Percentiles rank a stretch among this genome's conserved stretches.
These are phyloP conservation scores for Arthrobotrys musiformis DNA, from an alignment of 2,329 filamentous ascomycete genomes.

Conservation along the genomic window DNA sequence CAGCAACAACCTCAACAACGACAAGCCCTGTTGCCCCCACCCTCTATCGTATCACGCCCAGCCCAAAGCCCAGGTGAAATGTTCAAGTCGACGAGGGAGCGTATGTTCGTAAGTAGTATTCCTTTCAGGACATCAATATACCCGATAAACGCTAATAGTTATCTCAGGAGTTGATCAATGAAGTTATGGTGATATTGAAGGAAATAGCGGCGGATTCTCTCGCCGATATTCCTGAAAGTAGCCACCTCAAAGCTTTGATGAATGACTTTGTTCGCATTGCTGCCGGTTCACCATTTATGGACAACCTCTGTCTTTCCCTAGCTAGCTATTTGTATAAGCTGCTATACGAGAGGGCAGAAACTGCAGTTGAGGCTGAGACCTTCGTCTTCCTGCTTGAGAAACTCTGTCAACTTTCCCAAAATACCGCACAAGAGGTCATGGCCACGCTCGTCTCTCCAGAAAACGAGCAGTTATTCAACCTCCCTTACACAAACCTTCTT, in stretches of 20 bases:
- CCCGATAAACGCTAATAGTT: not conserved
- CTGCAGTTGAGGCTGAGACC: conserved; percentile 71
- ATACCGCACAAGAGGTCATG: conserved; percentile 67
- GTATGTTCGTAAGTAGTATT: conserved; percentile 50
- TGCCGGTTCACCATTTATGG: conserved; percentile 66
- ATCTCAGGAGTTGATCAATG: conserved; percentile 40
- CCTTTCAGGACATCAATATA: not conserved
- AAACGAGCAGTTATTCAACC: conserved; percentile 71
- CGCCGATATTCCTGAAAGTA: conserved; percentile 41
- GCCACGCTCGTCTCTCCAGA: conserved; percentile 66
- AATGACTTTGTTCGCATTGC: conserved; percentile 48
- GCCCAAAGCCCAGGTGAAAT: conserved; percentile 62
- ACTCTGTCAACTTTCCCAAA: conserved; percentile 71
- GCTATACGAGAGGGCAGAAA: conserved; percentile 63
- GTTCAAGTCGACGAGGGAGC: conserved; percentile 46
- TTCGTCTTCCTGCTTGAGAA: conserved; percentile 71
- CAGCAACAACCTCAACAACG: conserved; percentile 56
- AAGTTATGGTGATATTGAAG: conserved; percentile 34
- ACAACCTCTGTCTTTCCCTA: conserved; percentile 68
- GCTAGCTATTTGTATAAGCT: conserved; percentile 70
- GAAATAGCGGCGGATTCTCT: conserved; percentile 36
- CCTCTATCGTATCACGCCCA: conserved; percentile 61
- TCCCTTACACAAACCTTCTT: conserved; percentile 71
- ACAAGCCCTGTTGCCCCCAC: conserved; percentile 63
- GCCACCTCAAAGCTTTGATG: conserved; percentile 50